Conservation (phyloP, 805 yeast species). For the Starmerella stellata region DNA sequence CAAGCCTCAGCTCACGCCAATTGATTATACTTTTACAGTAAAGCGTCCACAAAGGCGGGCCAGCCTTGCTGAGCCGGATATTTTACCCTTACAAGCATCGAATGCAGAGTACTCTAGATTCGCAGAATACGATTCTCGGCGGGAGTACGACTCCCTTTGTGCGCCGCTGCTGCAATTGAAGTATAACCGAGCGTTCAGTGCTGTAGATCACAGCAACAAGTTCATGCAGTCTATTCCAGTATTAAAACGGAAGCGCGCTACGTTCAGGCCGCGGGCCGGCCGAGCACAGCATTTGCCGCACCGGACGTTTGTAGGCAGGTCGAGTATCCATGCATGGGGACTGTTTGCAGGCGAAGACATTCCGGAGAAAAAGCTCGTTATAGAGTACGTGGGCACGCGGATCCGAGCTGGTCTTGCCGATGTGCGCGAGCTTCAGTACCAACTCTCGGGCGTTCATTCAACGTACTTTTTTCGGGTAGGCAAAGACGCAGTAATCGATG, state of each 20-base stretch:
- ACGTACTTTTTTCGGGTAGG: constrained; percentile 83
- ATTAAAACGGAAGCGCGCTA: constrained; percentile 84
- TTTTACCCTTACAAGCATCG: not conserved
- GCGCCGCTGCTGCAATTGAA: not conserved
- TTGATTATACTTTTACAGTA: no score
- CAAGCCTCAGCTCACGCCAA: no score
- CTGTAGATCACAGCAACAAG: not conserved
- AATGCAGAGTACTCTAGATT: not conserved
- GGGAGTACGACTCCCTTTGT: not conserved
- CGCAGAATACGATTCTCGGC: not conserved
- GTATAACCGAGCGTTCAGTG: not conserved
- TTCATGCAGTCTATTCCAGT: constrained; percentile 23
- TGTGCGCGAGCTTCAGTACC: constrained; percentile 66
- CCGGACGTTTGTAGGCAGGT: constrained; percentile 42
- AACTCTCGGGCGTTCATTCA: constrained; percentile 86
- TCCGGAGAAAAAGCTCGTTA: constrained; percentile 91
- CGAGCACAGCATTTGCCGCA: not conserved
- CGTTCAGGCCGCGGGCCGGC: not conserved
- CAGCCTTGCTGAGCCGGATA: not conserved
- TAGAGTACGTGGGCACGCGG: constrained; percentile 92
- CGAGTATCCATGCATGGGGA: constrained; percentile 98
- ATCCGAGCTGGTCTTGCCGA: constrained; percentile 89
- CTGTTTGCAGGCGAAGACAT: constrained; percentile 88
- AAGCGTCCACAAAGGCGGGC: not conserved
- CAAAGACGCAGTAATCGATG: constrained; percentile 88